Percentiles rank a stretch among this genome's conserved stretches.
Evolutionary conservation across 2,329 filamentous ascomycete species (phyloP).

Genomic region (Colletotrichum simmondsii): DNA sequence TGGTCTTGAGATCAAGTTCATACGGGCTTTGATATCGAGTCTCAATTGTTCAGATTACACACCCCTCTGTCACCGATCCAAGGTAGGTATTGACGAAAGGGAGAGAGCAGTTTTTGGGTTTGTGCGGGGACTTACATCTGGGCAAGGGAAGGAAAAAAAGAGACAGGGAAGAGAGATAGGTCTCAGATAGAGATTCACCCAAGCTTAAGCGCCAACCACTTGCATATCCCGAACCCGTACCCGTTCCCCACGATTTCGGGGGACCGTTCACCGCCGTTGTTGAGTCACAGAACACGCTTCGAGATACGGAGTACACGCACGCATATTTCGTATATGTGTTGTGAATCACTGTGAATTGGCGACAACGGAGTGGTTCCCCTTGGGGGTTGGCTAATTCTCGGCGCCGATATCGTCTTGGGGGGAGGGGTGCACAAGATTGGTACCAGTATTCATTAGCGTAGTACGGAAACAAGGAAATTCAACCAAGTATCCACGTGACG

Average conservation of each 20-base stretch:
- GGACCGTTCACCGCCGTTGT: slow-evolving; percentile 31
- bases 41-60: background rate
- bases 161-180: background rate
- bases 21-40: background rate
- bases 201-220: background rate
- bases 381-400: background rate
- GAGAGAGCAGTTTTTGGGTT: background rate
- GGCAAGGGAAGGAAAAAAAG: background rate
- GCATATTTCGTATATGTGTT: background rate
- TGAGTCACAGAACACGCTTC: slow-evolving; percentile 16
- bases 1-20: background rate
- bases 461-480: slow-evolving; percentile 19
- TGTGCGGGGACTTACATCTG: slow-evolving; percentile 8
- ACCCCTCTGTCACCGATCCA: background rate
- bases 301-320: background rate
- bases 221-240: background rate
- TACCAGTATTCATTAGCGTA: background rate
- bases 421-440: background rate
- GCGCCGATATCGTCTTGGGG: background rate
- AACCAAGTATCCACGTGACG: slow-evolving; percentile 27
- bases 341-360: slow-evolving; percentile 33
- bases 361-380: slow-evolving; percentile 3
- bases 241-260: background rate
- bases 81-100: background rate
- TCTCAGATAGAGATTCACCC: slow-evolving; percentile 20